Percentiles rank a stretch among this genome's conserved stretches.
These are phyloP conservation scores for Corymbia maculata DNA, from an alignment of 345 rosid genomes.

Conservation along the genomic window DNA sequence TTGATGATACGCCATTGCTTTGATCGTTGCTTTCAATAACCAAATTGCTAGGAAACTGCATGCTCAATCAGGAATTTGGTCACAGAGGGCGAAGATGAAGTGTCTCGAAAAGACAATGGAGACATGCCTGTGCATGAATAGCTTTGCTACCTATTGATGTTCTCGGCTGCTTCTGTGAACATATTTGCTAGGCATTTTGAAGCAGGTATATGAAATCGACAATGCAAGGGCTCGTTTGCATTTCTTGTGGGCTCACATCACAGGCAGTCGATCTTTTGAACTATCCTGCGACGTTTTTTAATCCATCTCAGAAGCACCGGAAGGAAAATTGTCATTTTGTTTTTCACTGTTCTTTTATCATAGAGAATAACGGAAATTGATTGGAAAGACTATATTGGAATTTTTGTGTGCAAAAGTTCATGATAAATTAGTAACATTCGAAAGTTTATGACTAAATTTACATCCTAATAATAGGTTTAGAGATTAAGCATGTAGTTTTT, in stretches of 20 bases:
- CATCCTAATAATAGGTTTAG: neutral
- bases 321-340: neutral
- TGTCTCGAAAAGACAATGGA: neutral
- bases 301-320: neutral
- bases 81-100: neutral
- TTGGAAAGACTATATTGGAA: fast-evolving
- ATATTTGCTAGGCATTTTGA: neutral
- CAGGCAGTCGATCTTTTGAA: neutral
- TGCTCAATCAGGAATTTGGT: neutral
- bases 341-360: neutral
- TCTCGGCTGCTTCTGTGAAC: neutral
- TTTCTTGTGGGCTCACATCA: neutral
- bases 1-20: neutral
- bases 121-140: neutral
- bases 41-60: neutral
- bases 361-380: neutral
- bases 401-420: neutral
- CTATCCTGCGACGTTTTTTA: neutral
- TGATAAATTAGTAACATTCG: neutral
- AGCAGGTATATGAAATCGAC: neutral
- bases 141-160: neutral
- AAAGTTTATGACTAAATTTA: neutral
- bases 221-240: no score
- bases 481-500: neutral
- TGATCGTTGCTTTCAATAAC: neutral